These are phyloP conservation scores for Chytriomyces sp. DNA, from an alignment of 192 early-diverging fungal genomes.

Conservation along the genomic window DNA sequence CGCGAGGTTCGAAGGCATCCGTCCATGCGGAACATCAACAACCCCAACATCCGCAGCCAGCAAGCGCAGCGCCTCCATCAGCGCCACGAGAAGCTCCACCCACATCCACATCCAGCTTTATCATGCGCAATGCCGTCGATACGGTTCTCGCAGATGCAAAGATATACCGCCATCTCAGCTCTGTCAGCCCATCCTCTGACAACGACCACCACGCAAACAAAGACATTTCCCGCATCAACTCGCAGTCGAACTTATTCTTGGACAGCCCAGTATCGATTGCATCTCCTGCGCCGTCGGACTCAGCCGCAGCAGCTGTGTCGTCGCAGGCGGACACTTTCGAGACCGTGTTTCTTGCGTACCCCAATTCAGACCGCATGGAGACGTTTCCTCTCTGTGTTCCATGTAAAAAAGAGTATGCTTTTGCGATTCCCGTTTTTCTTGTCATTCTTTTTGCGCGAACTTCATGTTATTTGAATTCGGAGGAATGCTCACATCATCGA, in stretches of 20 bases:
- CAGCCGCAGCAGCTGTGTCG: constrained; percentile 15
- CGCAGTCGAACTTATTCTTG: too few relatives aligned
- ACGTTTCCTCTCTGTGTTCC: constrained; percentile 4
- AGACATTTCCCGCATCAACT: not conserved
- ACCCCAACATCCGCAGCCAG: too few relatives aligned
- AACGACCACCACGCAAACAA: not conserved
- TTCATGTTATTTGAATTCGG: too few relatives aligned
- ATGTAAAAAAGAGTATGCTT: constrained; percentile 27
- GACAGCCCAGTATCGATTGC: too few relatives aligned
- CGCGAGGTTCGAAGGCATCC: too few relatives aligned
- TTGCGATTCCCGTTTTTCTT: constrained; percentile 33
- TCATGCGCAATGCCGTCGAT: not conserved
- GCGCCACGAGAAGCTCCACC: too few relatives aligned
- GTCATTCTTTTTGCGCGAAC: constrained; percentile 38
- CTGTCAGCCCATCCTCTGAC: not conserved
- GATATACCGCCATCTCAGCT: not conserved
- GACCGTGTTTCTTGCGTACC: constrained; percentile 50
- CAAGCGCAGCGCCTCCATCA: too few relatives aligned
- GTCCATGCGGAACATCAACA: too few relatives aligned
- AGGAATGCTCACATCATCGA: constrained; percentile 17
- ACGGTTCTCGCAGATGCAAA: not conserved
- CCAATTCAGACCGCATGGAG: constrained; percentile 40
- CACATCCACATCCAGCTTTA: too few relatives aligned
- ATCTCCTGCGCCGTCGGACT: constrained; percentile 6
- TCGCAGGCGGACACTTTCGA: constrained; percentile 16